Evolutionary conservation across 805 yeast genomes (phyloP).

Genomic region (Schwanniomyces vanrijiae): DNA sequence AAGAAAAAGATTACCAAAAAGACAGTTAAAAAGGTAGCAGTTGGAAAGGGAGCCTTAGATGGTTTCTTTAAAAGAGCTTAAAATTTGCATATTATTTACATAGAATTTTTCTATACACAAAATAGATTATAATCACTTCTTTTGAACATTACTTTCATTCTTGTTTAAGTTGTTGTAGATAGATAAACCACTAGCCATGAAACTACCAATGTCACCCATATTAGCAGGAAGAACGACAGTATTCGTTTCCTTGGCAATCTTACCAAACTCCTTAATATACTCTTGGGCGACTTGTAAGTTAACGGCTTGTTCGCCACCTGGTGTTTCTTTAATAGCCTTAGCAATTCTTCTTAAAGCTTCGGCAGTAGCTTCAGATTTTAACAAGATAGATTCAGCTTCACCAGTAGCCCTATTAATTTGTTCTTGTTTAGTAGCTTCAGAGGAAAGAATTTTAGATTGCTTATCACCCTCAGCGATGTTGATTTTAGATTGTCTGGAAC

Average conservation of each 20-base stretch:
- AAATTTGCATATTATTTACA: not conserved
- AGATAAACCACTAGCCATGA: conserved; percentile 76
- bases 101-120: not conserved
- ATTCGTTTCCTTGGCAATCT: conserved; percentile 78
- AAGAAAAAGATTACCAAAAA: conserved; percentile 22
- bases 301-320: conserved; percentile 76
- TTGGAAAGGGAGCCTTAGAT: conserved; percentile 69
- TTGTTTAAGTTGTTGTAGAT: conserved; percentile 57
- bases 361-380: conserved; percentile 73
- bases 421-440: conserved; percentile 66
- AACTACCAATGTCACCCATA: conserved; percentile 68
- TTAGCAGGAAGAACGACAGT: conserved; percentile 78
- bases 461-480: conserved; percentile 85
- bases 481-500: conserved; percentile 74
- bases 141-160: not conserved
- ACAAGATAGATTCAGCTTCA: conserved; percentile 66
- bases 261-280: conserved; percentile 78
- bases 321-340: conserved; percentile 62
- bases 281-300: conserved; percentile 79
- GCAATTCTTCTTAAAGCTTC: conserved; percentile 66
- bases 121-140: not conserved
- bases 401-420: conserved; percentile 70
- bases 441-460: conserved; percentile 66
- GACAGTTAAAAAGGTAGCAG: conserved; percentile 44
- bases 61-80: conserved; percentile 54